phyloP scores from a whole-genome alignment of 176 grass and related monocot genomes.

The Pontederia paniculata region DNA sequence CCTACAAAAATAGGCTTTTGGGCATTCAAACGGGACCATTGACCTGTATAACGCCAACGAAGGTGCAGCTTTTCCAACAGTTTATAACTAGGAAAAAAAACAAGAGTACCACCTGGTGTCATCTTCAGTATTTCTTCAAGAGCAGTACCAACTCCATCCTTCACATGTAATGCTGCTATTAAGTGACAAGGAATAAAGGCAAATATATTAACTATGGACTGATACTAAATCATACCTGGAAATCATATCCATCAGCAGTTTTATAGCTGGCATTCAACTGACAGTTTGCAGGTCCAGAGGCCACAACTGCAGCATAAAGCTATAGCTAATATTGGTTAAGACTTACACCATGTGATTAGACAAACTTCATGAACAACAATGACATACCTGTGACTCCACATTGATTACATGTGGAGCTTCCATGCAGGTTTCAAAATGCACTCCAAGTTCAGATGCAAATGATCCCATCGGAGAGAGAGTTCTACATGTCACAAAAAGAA shows the following conservation, averaged over 20 bases:
- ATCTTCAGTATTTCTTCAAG: slow-evolving; percentile 93
- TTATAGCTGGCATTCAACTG: slow-evolving; percentile 85
- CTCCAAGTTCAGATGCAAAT: slow-evolving; percentile 94
- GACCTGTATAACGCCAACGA: slow-evolving; percentile 77
- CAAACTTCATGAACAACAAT: slow-evolving; percentile 1
- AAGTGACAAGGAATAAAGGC: slow-evolving; percentile 6
- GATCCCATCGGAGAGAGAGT: slow-evolving; percentile 94
- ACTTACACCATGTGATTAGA: not conserved
- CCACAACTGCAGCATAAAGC: slow-evolving; percentile 76
- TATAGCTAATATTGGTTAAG: slow-evolving; percentile 20
- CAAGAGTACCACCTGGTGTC: slow-evolving; percentile 77
- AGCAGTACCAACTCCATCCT: slow-evolving; percentile 88
- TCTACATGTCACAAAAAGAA: slow-evolving; percentile 18
- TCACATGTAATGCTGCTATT: slow-evolving; percentile 13
- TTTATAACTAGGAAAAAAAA: slow-evolving; percentile 95
- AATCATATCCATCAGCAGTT: slow-evolving; percentile 54
- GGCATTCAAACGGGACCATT: slow-evolving; percentile 86
- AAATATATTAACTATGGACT: not conserved
- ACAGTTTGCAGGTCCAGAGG: slow-evolving; percentile 56
- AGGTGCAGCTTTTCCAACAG: slow-evolving; percentile 68
- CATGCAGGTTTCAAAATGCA: slow-evolving; percentile 79
- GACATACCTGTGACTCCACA: slow-evolving; percentile 61
- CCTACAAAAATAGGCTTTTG: slow-evolving; percentile 73
- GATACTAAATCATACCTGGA: slow-evolving; percentile 45
- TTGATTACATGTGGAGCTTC: slow-evolving; percentile 95